Conservation (phyloP, 768 basidiomycete genomes). For the Royoungia palumana region DNA sequence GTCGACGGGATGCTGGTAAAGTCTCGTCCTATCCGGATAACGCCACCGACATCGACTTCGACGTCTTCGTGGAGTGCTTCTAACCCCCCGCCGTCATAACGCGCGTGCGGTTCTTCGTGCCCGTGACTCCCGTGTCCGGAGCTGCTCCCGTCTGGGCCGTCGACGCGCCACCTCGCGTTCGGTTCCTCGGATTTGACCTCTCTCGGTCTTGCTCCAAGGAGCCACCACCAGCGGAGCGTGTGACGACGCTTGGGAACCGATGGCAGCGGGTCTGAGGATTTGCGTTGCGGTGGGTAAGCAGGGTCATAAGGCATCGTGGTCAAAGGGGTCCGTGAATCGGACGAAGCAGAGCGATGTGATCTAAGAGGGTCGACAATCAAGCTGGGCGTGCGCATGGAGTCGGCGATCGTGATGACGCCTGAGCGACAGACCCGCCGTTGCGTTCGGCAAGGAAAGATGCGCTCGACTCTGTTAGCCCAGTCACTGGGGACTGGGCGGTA, state of each 20-base stretch:
- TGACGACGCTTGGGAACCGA: background rate
- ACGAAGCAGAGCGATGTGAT: constrained; percentile 21
- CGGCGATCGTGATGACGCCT: constrained; percentile 19
- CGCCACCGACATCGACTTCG: constrained; percentile 8
- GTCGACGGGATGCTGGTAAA: constrained; percentile 14
- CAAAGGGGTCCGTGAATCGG: constrained; percentile 29
- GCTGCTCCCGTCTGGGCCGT: constrained; percentile 25
- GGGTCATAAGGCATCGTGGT: constrained; percentile 4
- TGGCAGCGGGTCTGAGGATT: background rate
- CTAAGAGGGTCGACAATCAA: background rate
- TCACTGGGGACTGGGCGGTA: constrained; percentile 13
- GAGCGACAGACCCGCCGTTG: constrained; percentile 14
- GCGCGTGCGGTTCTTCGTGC: constrained; percentile 1
- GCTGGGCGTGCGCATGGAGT: constrained; percentile 16
- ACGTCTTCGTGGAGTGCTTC: constrained; percentile 11
- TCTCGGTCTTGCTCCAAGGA: constrained; percentile 24
- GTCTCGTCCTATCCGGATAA: constrained; percentile 22
- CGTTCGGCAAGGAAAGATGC: constrained; percentile 16
- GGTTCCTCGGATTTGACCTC: constrained; percentile 26
- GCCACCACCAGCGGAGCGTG: constrained; percentile 22
- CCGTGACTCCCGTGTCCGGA: constrained; percentile 15
- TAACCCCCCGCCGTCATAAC: constrained; percentile 5
- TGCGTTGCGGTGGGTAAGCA: constrained; percentile 11
- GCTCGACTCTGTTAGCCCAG: constrained; percentile 13
- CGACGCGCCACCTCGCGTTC: constrained; percentile 19